phyloP scores from a whole-genome alignment of 805 yeast genomes.

The Blastobotrys muscicola region DNA sequence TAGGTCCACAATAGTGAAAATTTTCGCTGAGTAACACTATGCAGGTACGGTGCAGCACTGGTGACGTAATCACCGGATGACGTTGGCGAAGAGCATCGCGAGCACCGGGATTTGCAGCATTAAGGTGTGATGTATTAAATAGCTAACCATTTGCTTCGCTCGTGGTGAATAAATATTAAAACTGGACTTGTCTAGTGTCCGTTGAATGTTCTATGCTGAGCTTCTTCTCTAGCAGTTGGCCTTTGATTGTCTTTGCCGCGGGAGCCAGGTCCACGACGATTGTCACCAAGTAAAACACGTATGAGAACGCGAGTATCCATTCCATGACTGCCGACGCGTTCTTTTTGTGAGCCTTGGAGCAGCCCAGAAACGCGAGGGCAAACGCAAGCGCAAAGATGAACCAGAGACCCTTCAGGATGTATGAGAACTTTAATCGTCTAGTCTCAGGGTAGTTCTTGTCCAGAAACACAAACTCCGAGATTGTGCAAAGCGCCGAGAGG shows the following conservation, averaged over 20 bases:
- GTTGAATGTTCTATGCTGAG: neutral
- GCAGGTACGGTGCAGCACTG: too few species aligned
- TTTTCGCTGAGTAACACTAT: too few species aligned
- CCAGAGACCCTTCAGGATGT: slow-evolving; percentile 54
- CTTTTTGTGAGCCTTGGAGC: slow-evolving; percentile 27
- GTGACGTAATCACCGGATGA: too few species aligned
- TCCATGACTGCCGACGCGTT: slow-evolving; percentile 59
- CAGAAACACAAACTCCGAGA: slow-evolving; percentile 38
- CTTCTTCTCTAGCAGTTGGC: slow-evolving; percentile 15
- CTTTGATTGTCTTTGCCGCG: slow-evolving; percentile 36
- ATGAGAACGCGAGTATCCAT: slow-evolving; percentile 84
- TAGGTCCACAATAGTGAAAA: too few species aligned
- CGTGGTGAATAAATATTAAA: too few species aligned
- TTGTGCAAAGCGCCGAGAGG: slow-evolving; percentile 38
- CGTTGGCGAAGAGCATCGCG: too few species aligned
- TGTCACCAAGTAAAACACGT: slow-evolving; percentile 55
- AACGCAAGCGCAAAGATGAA: slow-evolving; percentile 51
- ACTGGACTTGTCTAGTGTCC: neutral
- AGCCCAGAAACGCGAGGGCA: slow-evolving; percentile 59
- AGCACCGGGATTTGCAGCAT: too few species aligned
- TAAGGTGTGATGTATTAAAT: too few species aligned
- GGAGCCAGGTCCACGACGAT: slow-evolving; percentile 65
- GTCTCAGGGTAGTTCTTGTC: slow-evolving; percentile 33
- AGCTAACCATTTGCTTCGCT: too few species aligned
- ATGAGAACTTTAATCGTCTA: slow-evolving; percentile 32